phyloP scores from a whole-genome alignment of 192 early-diverging fungal species.

The Backusella mclennaniae region DNA sequence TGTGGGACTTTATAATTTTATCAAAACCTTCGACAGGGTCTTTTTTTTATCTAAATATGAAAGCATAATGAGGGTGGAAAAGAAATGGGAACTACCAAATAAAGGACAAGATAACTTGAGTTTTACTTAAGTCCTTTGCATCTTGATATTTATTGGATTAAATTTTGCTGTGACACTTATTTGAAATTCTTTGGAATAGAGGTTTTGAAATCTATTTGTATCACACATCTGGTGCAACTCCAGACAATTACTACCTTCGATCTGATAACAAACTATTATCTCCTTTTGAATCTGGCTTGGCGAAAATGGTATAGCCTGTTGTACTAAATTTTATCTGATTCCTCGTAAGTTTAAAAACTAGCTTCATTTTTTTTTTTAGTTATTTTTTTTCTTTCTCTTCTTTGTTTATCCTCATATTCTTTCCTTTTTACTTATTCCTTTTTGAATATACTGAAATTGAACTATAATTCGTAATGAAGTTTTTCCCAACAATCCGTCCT shows the following conservation, averaged over 20 bases:
- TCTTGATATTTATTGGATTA: not conserved
- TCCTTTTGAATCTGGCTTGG: constrained; percentile 2
- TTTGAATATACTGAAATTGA: not conserved
- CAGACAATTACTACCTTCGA: not conserved
- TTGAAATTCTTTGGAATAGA: not conserved
- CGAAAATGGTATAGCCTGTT: constrained; percentile 1
- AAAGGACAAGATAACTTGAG: not conserved
- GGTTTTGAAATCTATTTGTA: not conserved
- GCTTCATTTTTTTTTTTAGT: not conserved
- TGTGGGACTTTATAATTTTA: not conserved
- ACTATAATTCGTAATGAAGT: not conserved
- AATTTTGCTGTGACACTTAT: not conserved
- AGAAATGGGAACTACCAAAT: not conserved
- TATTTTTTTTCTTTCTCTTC: not conserved
- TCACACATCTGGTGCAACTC: not conserved
- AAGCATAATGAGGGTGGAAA: not conserved
- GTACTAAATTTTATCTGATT: constrained; percentile 11
- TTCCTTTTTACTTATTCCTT: not conserved
- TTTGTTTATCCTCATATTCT: not conserved
- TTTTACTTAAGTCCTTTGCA: not conserved
- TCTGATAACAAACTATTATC: constrained; percentile 7
- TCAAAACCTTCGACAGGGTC: not conserved
- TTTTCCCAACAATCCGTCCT: not conserved
- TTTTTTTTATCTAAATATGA: not conserved
- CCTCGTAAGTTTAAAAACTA: not conserved